Percentiles rank a stretch among this genome's conserved stretches.
These are phyloP conservation scores for Phytophthora sp. DNA, from an alignment of 352 stramenopile genomes.

Conservation along the genomic window DNA sequence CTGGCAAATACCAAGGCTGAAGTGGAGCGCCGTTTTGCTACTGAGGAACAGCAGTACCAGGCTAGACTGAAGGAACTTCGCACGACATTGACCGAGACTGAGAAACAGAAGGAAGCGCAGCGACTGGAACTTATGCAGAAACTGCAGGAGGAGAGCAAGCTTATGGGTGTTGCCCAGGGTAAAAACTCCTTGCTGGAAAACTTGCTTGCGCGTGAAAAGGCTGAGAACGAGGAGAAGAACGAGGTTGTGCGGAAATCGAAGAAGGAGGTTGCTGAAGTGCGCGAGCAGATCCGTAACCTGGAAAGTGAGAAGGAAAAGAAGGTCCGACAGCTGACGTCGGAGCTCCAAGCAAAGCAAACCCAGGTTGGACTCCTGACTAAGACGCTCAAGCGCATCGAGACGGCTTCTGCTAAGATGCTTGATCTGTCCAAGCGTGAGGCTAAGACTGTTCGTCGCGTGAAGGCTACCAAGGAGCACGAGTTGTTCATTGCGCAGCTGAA, in stretches of 20 bases:
- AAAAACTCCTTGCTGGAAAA: constrained; percentile 63
- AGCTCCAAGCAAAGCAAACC: constrained; percentile 66
- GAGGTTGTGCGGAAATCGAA: constrained; percentile 56
- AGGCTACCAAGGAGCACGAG: constrained; percentile 72
- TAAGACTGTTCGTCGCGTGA: constrained; percentile 51
- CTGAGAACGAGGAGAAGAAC: constrained; percentile 61
- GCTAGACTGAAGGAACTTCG: constrained; percentile 53
- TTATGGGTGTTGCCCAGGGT: constrained; percentile 69
- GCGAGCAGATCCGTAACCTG: constrained; percentile 58
- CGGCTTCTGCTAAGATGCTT: constrained; percentile 44
- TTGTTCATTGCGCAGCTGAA: constrained; percentile 63
- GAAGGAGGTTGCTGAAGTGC: constrained; percentile 62
- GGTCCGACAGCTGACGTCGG: constrained; percentile 53
- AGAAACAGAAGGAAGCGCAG: constrained; percentile 57
- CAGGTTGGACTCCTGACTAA: constrained; percentile 63
- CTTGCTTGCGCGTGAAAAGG: constrained; percentile 67
- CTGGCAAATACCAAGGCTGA: constrained; percentile 47
- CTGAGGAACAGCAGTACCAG: constrained; percentile 60
- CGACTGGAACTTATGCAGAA: constrained; percentile 59
- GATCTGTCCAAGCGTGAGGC: constrained; percentile 60
- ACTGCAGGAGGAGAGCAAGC: constrained; percentile 64
- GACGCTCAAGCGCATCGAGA: constrained; percentile 63
- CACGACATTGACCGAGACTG: constrained; percentile 42
- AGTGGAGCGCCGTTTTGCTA: constrained; percentile 51
- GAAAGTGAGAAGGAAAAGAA: constrained; percentile 69